Conservation (phyloP, 148 eudicot genomes). For the Arctostaphylos glauca region DNA sequence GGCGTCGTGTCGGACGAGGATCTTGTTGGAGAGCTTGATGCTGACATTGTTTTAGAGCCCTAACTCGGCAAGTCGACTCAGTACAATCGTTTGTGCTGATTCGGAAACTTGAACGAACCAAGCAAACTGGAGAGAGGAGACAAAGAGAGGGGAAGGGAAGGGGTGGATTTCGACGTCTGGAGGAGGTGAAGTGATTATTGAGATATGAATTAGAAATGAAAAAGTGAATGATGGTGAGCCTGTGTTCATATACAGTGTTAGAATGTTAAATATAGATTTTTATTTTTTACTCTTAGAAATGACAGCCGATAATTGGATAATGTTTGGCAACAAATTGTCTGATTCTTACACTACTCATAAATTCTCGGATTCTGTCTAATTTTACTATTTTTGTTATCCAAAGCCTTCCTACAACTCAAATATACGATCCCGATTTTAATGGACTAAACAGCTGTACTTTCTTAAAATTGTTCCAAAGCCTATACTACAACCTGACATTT, state of each 20-base stretch:
- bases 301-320: not conserved
- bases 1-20: slow-evolving; percentile 28
- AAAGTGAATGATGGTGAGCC: not conserved
- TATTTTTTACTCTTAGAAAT: not conserved
- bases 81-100: not conserved
- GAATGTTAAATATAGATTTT: no score
- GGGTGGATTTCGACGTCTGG: no score
- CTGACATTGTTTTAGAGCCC: slow-evolving; percentile 11
- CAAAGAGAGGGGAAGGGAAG: no score
- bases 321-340: not conserved
- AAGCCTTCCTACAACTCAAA: no score
- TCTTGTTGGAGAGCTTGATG: slow-evolving; percentile 3
- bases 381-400: no score
- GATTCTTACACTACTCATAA: not conserved
- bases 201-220: not conserved
- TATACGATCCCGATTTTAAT: no score
- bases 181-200: no score
- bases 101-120: not conserved
- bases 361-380: no score
- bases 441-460: no score
- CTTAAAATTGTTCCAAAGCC: no score
- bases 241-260: not conserved
- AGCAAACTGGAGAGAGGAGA: not conserved
- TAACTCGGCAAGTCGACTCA: slow-evolving; percentile 7
- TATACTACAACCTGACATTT: no score